Base-by-base conservation (phyloP, 2,329 filamentous ascomycete species). In the Pseudogymnoascus sp. region DNA sequence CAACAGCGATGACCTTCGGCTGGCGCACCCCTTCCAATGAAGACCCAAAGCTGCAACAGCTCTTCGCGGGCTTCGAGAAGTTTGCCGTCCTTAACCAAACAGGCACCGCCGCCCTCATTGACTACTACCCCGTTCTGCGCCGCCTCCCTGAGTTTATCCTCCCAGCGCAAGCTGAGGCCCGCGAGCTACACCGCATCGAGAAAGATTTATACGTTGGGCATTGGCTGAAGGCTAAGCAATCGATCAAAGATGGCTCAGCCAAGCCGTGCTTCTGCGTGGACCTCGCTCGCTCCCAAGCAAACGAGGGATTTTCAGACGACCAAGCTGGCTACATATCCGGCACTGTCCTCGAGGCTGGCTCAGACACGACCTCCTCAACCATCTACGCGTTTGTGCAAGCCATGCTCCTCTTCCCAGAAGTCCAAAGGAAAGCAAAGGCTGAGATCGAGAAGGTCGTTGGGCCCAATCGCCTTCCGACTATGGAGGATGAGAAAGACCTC, bases 61-160 rank as follows among this genome's bases (percentile, higher is more conserved):
- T 80, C 11, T 79, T 79, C 66, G 64, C 73, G 6, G 66, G 78
- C 3, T 77, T 79, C 74, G 74, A 77, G 50, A 68, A 75, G 9
- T 80, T 75, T 75, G 74, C 75, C 3, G 71, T 74, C 37, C 70
- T 81, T 0, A 74, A 78, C 69, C 79, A 79, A 65, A 73, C 75
- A 0, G 79, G 78, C 1, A 76, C 75, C 6, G 81, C 78, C 1
- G 78, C 79, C 0, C 78, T 80, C 0, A 75, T 82, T 1, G 81
- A 64, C 72, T 77, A 60, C 78, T 78, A 64, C 76, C 79, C 0
- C 70, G 75, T 56, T 66, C 80, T 44, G 74, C 78, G 60, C 13
- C 71, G 67, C 4, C 66, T 82, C 5, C 80, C 80, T 0, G 72
- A 80, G 62, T 65, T 64, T 1, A 23, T 80, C 1, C 75, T 77